Base-by-base conservation (phyloP, 129 eudicot species). In the Erigeron canadensis region DNA sequence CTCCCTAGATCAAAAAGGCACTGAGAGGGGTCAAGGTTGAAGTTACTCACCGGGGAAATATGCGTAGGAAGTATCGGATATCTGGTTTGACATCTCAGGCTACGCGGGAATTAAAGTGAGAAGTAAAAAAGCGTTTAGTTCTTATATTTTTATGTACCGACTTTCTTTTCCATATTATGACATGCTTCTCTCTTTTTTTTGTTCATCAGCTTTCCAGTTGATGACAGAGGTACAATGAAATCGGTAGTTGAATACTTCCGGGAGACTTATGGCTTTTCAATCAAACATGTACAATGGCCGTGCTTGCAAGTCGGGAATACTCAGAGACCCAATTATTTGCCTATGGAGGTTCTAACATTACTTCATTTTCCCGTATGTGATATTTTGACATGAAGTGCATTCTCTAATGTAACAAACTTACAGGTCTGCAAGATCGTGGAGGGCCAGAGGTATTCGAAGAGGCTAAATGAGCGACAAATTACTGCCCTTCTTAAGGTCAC, bases 71-170 rank as follows among this genome's bases (percentile, higher is more conserved):
- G 71, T 95, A 95, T 80, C 85, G 96, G 4, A 88, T 95, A 63
- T 87, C 97, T 70, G 99, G 99, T 8, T 63, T 95, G 72, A 95
- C 99, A 56, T 86, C 99, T 55, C 97, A 90, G 69, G 86, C 99
- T 34, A 95, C 99, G 56, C 79, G 99, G 58, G 99, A 95, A 75
- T 82, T 95, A n/a, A 84, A 89, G 97, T 91, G 80, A 73, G 89
- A 57, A 47, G n/a, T n/a, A n/a, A n/a, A 37, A 6, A 42, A 63
- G 60, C 10, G 50, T 6, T 48, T 56, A 53, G 69, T 39, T 37
- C 37, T 41, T 22, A 23, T 39, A 8, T 43, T 43, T 18, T 28
- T 16, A 12, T 44, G 15, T 53, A 38, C 38, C 38, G 39, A 38
- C n/a, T 4, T 42, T 60, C 21, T 42, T 58, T 17, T 23, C 63